Evolutionary conservation across 371 early-diverging fungal genomes (phyloP).

Genomic region (Parasitella parasitica): DNA sequence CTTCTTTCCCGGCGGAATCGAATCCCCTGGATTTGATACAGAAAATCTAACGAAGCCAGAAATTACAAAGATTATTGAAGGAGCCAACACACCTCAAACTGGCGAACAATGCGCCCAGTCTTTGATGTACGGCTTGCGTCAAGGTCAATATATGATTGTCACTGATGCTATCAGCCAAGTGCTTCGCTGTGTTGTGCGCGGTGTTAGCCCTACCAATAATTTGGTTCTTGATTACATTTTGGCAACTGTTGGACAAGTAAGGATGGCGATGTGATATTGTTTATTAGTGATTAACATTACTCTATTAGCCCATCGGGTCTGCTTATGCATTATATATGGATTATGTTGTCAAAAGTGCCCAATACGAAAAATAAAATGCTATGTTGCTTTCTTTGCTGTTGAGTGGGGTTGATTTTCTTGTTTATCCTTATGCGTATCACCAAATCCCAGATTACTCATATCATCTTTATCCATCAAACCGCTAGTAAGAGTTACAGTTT

Average conservation of each 20-base stretch:
- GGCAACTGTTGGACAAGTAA: conserved; percentile 45
- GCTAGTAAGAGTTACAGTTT: conserved; percentile 25
- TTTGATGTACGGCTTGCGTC: conserved; percentile 49
- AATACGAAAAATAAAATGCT: conserved; percentile 4
- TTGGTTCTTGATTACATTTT: conserved; percentile 38
- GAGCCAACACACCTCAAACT: conserved; percentile 56
- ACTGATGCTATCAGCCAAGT: conserved; percentile 53
- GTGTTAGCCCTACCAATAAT: conserved; percentile 47
- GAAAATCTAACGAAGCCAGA: conserved; percentile 86
- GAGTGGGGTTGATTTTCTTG: neutral
- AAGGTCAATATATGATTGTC: conserved; percentile 54
- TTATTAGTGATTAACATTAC: neutral
- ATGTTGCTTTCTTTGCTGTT: neutral
- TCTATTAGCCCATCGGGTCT: conserved; percentile 38
- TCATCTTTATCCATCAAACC: conserved; percentile 72
- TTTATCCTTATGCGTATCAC: conserved; percentile 27
- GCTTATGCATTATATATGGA: conserved; percentile 49
- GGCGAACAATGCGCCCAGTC: conserved; percentile 64
- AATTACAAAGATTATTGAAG: conserved; percentile 83
- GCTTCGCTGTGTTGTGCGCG: conserved; percentile 48
- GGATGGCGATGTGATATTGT: neutral
- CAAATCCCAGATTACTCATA: conserved; percentile 72
- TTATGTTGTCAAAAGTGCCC: conserved; percentile 32
- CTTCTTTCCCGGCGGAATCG: conserved; percentile 82
- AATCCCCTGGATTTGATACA: conserved; percentile 75